Base-by-base conservation (phyloP, 305 asterid genomes). In the Striga hermonthica region DNA sequence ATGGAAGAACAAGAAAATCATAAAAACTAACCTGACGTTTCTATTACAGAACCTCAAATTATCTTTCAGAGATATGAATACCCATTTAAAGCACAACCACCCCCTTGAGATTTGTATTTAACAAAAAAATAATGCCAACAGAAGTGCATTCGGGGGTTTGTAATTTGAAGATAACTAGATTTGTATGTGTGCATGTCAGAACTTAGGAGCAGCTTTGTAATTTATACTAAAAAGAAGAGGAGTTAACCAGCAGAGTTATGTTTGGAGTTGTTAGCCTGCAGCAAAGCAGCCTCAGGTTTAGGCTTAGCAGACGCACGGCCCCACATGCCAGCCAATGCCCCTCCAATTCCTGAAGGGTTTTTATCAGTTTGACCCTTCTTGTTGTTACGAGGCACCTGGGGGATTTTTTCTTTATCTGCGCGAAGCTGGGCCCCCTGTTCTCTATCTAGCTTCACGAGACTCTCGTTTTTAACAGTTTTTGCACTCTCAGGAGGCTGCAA, bases 281-380 rank as follows among this genome's bases (percentile, higher is more conserved):
- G 77, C 66, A 74, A 72, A 72, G 79, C 65, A 69, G 65, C 65
- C 31, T 84, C 88, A 5, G 75, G 68, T 69, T 82, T 84, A 44
- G 85, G 70, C 81, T 88, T 88, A 55, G 86, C 60, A 66, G 96
- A 81, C 62, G 88, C 85, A 74, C 89, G 89, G 16, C 90, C 91
- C 99, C 99, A 93, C 89, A 93, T 90, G 84, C 84, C 80, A 76
- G 92, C 88, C 77, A 90, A 80, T 69, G 87, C 64, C 47, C 93
- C 77, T 65, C 87, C 87, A 58, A 77, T 73, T 68, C 86, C 87
- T 59, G 94, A 81, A 73, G 86, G 73, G 62, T 8, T 81, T 78
- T 81, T 84, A 64, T 80, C 83, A 78, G 75, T 75, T 68, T 75
- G 83, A 58, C 62, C 81, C 61, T 77, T 85, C 76, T 82, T 84